Evolutionary conservation across 257 asterid species (phyloP).

Genomic region (Gentiana dahurica): DNA sequence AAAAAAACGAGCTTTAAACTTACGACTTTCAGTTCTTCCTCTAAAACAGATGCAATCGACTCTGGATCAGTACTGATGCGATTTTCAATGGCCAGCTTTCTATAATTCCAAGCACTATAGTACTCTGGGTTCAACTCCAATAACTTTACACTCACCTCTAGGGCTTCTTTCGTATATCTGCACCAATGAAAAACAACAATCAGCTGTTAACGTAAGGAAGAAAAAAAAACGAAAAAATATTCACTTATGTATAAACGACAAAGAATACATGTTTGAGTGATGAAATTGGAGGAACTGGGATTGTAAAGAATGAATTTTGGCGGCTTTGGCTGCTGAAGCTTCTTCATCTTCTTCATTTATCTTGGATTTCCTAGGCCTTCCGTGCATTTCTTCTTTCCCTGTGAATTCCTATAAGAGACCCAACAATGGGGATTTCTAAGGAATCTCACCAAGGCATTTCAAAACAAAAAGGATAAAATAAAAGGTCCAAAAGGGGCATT

Average conservation of each 20-base stretch:
- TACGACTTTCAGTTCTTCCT: constrained; percentile 72
- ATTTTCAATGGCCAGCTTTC: constrained; percentile 59
- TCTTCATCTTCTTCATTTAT: constrained; percentile 41
- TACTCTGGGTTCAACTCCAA: constrained; percentile 79
- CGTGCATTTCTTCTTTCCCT: constrained; percentile 53
- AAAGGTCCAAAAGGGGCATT: too few relatives aligned
- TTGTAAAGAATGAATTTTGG: constrained; percentile 67
- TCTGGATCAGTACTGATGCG: constrained; percentile 32
- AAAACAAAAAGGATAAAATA: too few relatives aligned
- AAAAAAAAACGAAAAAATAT: background rate
- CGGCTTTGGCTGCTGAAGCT: constrained; percentile 50
- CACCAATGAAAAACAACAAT: constrained; percentile 5
- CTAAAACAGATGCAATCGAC: constrained; percentile 36
- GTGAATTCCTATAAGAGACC: too few relatives aligned
- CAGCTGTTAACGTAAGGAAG: background rate
- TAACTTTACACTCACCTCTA: constrained; percentile 56
- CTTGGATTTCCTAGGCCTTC: constrained; percentile 61
- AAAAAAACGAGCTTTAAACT: constrained; percentile 14
- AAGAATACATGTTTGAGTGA: constrained; percentile 45
- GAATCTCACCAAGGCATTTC: too few relatives aligned
- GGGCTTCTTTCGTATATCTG: constrained; percentile 79
- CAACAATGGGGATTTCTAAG: too few relatives aligned
- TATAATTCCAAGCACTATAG: constrained; percentile 83
- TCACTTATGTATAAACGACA: background rate
- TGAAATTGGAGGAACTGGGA: constrained; percentile 69